Base-by-base conservation (phyloP, 2,329 filamentous ascomycete genomes). In the Sporothrix sp. region DNA sequence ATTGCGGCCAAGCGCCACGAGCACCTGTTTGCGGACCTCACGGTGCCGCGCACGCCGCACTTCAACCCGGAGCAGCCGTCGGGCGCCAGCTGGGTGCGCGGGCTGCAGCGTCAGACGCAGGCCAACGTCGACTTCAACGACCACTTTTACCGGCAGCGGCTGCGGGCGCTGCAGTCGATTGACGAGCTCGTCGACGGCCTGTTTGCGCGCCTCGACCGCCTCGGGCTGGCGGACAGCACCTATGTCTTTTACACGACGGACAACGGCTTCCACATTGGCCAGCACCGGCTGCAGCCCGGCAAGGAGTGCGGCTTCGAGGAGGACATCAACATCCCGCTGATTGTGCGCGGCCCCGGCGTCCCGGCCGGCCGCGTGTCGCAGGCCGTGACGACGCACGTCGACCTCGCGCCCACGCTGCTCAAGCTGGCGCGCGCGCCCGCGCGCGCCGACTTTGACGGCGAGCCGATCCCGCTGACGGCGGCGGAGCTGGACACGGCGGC, bases 11-110 rank as follows among this genome's bases (percentile, higher is more conserved):
- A 78, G 37, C 70, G 82, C 38, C 82, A 88, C 55, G 67, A 71
- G 36, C 64, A 82, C 59, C 69, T 86, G 0, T 87, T 87, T 60
- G 61, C 71, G 2, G 72, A 76, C 25, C 73, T 70, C 0, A 74
- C 69, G 20, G 74, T 85, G 0, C 84, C 84, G 0, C 69, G 84
- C 8, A 80, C 74, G 0, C 65, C 70, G 0, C 78, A 79, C 60
- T 87, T 87, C 63, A 87, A 88, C 57, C 82, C 83, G 0, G 71
- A 78, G 3, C 65, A 68, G 60, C 65, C 68, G 3, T 65, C 65
- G 9, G 66, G 66, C 32, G 74, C 69, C n/a, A 69, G 63, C 36
- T 78, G 74, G 72, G 62, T 78, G 11, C 60, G 62, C 2, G 57
- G 63, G 3, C 65, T 76, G 5, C 60, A 66, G 0, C 62, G 65